Evolutionary conservation across 2,329 filamentous ascomycete genomes (phyloP), one percentile per base, ranked within the genome.

Genomic region (Chrysoporthe cubensis): DNA sequence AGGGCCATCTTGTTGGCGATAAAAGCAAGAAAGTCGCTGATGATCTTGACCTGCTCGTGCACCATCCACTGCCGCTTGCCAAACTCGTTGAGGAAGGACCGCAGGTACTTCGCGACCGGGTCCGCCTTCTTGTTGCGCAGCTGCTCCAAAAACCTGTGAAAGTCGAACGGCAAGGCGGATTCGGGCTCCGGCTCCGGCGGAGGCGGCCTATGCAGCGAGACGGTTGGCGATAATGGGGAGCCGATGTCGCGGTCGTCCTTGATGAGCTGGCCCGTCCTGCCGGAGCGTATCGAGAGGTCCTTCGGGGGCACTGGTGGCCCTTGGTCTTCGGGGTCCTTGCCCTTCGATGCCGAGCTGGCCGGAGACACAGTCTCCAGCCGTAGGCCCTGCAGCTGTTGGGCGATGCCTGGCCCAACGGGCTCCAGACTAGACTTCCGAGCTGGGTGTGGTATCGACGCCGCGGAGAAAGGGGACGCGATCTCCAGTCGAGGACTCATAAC

Each of bases 31-130:
- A 99, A 99, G 77, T 99, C 96, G 72, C 93, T 89, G 70, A 99
- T 97, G 71, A 99, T 98, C 81, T 99, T 99, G 77, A 98, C 96
- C 78, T 99, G 96, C 80, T 99, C 96, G 77, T 99, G 96, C 7
- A 97, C 96, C 92, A 97, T 97, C 96, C 96, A 99, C 79, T 98
- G 96, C 73, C 94, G 93, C 82, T 98, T 99, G 46, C 90, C 93
- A 79, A 99, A 99, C 78, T 99, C 96, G 61, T 89, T 89, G 42
- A 99, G 82, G 75, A 99, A 99, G 0, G 96, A 98, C 71, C 96
- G 92, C 58, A 99, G 85, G 76, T 97, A 99, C 71, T 95, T 91
- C 5, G 96, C 96, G 2, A 99, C 95, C 0, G 96, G 96, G 75
- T 99, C 96, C n/a, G 96, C 96, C 67, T 96, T 97, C 72, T 95